Conservation (phyloP, 306 rosid genomes). For the Pachyrhizus erosus region DNA sequence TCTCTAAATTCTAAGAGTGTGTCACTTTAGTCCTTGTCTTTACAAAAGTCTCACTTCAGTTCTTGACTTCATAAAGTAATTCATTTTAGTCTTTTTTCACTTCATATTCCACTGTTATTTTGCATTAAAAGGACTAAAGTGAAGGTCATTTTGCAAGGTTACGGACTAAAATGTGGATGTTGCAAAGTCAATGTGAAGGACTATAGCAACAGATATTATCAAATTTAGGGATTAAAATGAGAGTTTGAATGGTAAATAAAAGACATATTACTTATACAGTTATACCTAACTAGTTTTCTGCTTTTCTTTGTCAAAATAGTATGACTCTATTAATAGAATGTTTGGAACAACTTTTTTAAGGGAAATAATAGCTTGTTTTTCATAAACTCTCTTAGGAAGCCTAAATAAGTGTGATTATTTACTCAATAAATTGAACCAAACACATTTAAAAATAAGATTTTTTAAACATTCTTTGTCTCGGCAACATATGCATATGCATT, state of each 20-base stretch:
- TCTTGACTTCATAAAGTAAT: neutral
- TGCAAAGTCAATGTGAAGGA: neutral
- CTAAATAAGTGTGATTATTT: neutral
- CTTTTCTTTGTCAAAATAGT: neutral
- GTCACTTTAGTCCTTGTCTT: neutral
- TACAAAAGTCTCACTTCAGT: neutral
- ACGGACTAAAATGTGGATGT: neutral
- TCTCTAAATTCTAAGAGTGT: neutral
- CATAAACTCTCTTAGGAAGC: neutral
- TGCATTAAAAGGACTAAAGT: neutral
- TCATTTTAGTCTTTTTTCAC: neutral
- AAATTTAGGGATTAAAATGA: neutral
- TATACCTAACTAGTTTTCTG: neutral
- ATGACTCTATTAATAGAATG: neutral
- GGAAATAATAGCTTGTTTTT: neutral
- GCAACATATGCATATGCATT: neutral
- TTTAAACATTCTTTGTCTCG: constrained; percentile 24
- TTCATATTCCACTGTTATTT: neutral
- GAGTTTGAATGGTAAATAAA: neutral
- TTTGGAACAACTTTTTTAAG: neutral
- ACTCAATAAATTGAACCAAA: neutral
- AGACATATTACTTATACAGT: neutral
- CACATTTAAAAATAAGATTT: neutral
- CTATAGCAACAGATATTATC: neutral
- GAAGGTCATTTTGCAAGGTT: neutral